Evolutionary conservation across 306 rosid genomes (phyloP), one percentile per base, ranked within the genome.

Genomic region (Glycine soja): DNA sequence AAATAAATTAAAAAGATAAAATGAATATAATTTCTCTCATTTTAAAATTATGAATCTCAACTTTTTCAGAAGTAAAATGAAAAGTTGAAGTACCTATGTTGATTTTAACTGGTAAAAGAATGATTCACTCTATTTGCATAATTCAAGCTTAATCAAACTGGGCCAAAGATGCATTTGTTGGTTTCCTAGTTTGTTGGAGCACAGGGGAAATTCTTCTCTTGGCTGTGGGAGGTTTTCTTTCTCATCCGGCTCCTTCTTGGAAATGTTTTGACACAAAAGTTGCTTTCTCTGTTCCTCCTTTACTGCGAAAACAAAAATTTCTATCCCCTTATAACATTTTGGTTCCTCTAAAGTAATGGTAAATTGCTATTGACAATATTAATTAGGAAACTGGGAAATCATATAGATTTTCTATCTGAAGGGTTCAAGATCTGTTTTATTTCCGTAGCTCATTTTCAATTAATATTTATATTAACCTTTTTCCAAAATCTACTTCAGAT

Each of bases 401-500:
- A 32, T 80, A 6, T 72, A 32, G 47, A 50, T 64, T 83, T 43
- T 66, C 30, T 67, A 45, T 62, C 16, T 83, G 38, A 30, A 75
- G 74, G 75, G 63, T 63, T 54, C 64, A 45, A 73, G 18, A 57
- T 82, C 79, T 77, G 13, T 76, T 75, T 76, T 30, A 62, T 74
- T 52, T 80, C 30, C 16, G 8, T 34, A 50, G 47, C 46, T 72
- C 72, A 9, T 36, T 62, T 70, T 18, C 52, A 62, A 13, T 62
- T 74, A 56, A 32, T 68, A 32, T 70, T 8, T 18, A 19, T 70
- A 56, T 42, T 73, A 54, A 32, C 40, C 58, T 80, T 11, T 67
- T 56, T 18, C 15, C 51, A 16, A 76, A 66, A 70, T 82, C 80
- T 74, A 36, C 81, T 76, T 0, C 89, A 95, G 98, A 86, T 87